Evolutionary conservation across 148 eudicot species (phyloP), one percentile per base, ranked within the genome.

Genomic region (Silene latifolia): DNA sequence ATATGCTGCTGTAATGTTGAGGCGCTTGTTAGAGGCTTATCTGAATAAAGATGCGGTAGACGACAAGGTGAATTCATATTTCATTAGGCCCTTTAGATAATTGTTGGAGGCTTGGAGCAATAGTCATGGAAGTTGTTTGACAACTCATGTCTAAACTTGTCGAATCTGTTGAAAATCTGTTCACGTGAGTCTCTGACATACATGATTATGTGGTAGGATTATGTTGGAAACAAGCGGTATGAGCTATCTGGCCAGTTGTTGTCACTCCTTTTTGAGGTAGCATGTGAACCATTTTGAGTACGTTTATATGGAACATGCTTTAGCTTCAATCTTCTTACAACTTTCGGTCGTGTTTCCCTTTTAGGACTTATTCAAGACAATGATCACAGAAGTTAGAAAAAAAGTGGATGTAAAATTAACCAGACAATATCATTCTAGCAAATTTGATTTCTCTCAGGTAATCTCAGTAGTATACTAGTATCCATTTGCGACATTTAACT

Each of bases 221-320:
- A 94, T 85, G 96, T 92, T 71, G 98, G 98, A 63, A 94, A 94
- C 83, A 94, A 94, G 84, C 82, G 98, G 72, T 82, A 90, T 89
- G 98, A 94, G 81, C 90, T 94, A 67, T 94, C 98, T 73, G 98
- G 98, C 62, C 98, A 91, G 77, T 65, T 91, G 69, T 68, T 94
- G 39, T 82, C 98, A 42, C 78, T 90, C 57, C 96, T 94, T 54
- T 94, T 94, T 80, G 98, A 94, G 97, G 98, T 93, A 80, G 24
- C 47, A 69, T 62, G 18, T 54, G 39, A 35, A 56, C 63, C 10
- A 27, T 27, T 54, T 73, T 57, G n/a, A 23, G 27, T 63, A 4
- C 17, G 21, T 74, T 73, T 1, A 11, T 68, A n/a, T 72, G 25
- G 67, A 21, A 27, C 14, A 32, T 58, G 20, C 46, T 72, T 15